A percentile compares a stretch with the other conserved stretches of the same genome.
These are phyloP conservation scores for Allomyces macrogynus DNA, from an alignment of 192 early-diverging fungal species.

Conservation along the genomic window DNA sequence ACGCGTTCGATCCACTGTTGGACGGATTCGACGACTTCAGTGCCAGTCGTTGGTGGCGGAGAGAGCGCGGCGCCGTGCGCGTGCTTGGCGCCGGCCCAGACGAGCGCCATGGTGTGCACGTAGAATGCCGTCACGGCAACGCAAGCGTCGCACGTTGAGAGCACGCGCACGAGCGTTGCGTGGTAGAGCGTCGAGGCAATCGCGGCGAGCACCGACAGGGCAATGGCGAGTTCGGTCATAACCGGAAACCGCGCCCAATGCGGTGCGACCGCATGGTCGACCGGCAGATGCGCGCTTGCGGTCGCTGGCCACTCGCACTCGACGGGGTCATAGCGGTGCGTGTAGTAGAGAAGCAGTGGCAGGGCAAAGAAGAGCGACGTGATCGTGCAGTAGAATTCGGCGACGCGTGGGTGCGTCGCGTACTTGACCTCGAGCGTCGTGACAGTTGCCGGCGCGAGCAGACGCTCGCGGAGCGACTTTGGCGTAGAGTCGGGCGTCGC, in stretches of 20 bases:
- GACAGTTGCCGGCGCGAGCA: conserved; percentile 17
- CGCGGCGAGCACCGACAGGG: conserved; percentile 13
- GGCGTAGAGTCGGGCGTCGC: no score
- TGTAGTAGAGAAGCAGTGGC: conserved; percentile 18
- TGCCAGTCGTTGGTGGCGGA: no score
- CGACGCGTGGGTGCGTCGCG: conserved; percentile 10
- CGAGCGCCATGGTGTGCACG: conserved; percentile 11
- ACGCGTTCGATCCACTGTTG: conserved; percentile 1
- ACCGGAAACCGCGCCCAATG: no score
- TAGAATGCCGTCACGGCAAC: conserved; percentile 14
- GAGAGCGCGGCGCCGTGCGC: no score
- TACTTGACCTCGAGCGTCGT: conserved; percentile 19
- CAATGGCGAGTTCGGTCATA: conserved; percentile 13
- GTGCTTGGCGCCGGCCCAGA: conserved; percentile 3
- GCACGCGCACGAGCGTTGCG: conserved; percentile 21
- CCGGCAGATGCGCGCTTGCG: no score
- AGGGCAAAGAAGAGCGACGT: conserved; percentile 27
- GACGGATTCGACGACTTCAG: not conserved
- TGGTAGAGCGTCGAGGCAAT: conserved; percentile 20
- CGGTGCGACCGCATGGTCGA: no score
- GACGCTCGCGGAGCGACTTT: conserved; percentile 8
- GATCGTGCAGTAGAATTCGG: conserved; percentile 28
- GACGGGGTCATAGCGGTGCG: conserved; percentile 10
- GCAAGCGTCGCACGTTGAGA: conserved; percentile 20
- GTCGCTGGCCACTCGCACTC: conserved; percentile 10